A percentile compares a stretch with the other conserved stretches of the same genome.
These are phyloP conservation scores for Dendrobium huoshanense DNA, from an alignment of 106 monocot species.

Conservation along the genomic window DNA sequence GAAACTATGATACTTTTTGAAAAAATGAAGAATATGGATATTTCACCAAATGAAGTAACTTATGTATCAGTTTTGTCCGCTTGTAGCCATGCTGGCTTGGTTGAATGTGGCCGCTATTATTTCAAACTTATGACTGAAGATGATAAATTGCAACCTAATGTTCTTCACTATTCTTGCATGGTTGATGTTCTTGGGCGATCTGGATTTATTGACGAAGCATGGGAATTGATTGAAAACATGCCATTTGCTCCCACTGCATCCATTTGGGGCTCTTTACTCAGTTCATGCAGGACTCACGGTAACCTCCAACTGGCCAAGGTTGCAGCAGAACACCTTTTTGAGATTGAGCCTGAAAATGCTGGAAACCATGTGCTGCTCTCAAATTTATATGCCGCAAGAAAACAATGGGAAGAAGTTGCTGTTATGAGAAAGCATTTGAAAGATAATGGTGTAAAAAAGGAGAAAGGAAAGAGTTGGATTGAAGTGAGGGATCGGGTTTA, in stretches of 20 bases:
- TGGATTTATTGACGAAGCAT: slow-evolving; percentile 51
- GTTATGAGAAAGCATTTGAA: slow-evolving; percentile 12
- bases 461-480: slow-evolving; percentile 38
- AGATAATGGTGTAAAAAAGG: slow-evolving; percentile 30
- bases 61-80: slow-evolving; percentile 60
- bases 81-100: slow-evolving; percentile 52
- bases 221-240: slow-evolving; percentile 38
- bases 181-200: slow-evolving; percentile 59
- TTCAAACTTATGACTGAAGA: slow-evolving; percentile 45
- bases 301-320: slow-evolving; percentile 40
- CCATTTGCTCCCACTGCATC: slow-evolving; percentile 31
- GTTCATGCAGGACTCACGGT: slow-evolving; percentile 30
- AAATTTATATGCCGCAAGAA: not conserved
- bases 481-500: slow-evolving; percentile 17
- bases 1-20: slow-evolving; percentile 34
- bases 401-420: slow-evolving; percentile 34
- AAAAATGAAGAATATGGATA: slow-evolving; percentile 43
- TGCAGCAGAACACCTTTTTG: slow-evolving; percentile 10
- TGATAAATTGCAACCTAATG: slow-evolving; percentile 27
- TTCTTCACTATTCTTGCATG: slow-evolving; percentile 67
- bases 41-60: slow-evolving; percentile 33
- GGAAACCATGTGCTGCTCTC: not conserved
- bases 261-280: slow-evolving; percentile 39
- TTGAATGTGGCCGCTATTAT: slow-evolving; percentile 52
- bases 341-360: not conserved